Conservation (phyloP, 2,329 filamentous ascomycete species). For the Seiridium cupressi region DNA sequence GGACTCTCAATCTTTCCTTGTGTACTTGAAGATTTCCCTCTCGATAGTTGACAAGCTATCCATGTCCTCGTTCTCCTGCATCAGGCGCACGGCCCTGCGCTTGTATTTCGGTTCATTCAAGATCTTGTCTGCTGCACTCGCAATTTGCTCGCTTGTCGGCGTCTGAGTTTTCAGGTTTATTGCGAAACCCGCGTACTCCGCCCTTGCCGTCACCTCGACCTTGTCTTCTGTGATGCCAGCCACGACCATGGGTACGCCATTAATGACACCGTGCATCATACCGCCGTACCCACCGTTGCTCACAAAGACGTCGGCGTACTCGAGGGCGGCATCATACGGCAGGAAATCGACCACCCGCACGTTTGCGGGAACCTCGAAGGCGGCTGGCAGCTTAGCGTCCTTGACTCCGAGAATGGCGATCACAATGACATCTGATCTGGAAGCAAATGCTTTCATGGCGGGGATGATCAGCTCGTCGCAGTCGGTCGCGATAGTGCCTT, state of each 20-base stretch:
- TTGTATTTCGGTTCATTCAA: constrained; percentile 10
- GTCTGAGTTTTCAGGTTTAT: constrained; percentile 38
- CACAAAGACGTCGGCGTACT: constrained; percentile 31
- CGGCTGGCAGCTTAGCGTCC: constrained; percentile 24
- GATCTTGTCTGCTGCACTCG: constrained; percentile 10
- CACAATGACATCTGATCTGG: constrained; percentile 36
- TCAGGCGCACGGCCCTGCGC: constrained; percentile 21
- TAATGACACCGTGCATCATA: constrained; percentile 33
- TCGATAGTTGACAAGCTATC: constrained; percentile 18
- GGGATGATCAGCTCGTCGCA: constrained; percentile 43
- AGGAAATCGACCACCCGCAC: constrained; percentile 44
- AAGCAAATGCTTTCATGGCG: constrained; percentile 38
- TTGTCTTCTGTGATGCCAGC: constrained; percentile 17
- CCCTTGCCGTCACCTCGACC: constrained; percentile 36
- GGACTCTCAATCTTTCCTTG: background rate
- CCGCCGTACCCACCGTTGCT: constrained; percentile 15
- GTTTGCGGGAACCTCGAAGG: constrained; percentile 35
- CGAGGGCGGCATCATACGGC: constrained; percentile 44
- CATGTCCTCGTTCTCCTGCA: constrained; percentile 28
- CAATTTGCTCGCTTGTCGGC: constrained; percentile 16
- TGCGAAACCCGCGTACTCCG: constrained; percentile 41
- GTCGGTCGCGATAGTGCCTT: constrained; percentile 42
- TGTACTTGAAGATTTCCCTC: constrained; percentile 22
- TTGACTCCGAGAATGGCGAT: constrained; percentile 30
- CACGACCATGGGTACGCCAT: constrained; percentile 15